A percentile compares a stretch with the other conserved stretches of the same genome.
These are phyloP conservation scores for Ustilago esculenta DNA, from an alignment of 1,284 basidiomycete species.

Conservation along the genomic window DNA sequence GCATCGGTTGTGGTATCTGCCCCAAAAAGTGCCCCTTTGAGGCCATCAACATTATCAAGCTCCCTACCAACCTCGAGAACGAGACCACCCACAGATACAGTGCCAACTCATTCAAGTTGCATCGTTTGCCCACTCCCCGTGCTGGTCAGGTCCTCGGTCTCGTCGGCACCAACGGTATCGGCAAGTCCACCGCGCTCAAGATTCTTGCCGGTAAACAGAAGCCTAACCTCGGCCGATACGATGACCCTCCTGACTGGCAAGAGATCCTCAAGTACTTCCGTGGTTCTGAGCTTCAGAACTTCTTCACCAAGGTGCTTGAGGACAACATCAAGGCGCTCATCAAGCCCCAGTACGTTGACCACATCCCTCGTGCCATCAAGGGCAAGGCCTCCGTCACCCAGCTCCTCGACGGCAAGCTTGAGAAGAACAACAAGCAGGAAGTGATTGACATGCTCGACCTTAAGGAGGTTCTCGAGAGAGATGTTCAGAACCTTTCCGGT, in stretches of 20 bases:
- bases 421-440: constrained; percentile 62
- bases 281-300: constrained; percentile 66
- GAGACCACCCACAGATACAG: constrained; percentile 67
- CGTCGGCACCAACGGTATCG: constrained; percentile 67
- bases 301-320: constrained; percentile 67
- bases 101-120: constrained; percentile 67
- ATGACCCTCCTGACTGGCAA: constrained; percentile 66
- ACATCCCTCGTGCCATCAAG: constrained; percentile 66
- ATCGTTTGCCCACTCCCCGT: constrained; percentile 64
- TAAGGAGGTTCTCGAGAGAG: constrained; percentile 62
- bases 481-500: constrained; percentile 64
- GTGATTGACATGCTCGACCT: constrained; percentile 62
- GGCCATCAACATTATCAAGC: constrained; percentile 67
- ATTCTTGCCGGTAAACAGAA: constrained; percentile 67
- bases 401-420: constrained; percentile 64
- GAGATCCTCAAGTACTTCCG: constrained; percentile 67
- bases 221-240: constrained; percentile 66
- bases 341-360: constrained; percentile 67
- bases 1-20: constrained; percentile 67
- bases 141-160: constrained; percentile 66
- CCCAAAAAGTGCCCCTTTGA: constrained; percentile 67
- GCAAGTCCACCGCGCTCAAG: constrained; percentile 66
- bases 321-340: constrained; percentile 67
- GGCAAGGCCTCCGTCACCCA: constrained; percentile 58
- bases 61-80: constrained; percentile 65